These are phyloP conservation scores for Rhizopogon sp. DNA, from an alignment of 768 basidiomycete species.

Conservation along the genomic window DNA sequence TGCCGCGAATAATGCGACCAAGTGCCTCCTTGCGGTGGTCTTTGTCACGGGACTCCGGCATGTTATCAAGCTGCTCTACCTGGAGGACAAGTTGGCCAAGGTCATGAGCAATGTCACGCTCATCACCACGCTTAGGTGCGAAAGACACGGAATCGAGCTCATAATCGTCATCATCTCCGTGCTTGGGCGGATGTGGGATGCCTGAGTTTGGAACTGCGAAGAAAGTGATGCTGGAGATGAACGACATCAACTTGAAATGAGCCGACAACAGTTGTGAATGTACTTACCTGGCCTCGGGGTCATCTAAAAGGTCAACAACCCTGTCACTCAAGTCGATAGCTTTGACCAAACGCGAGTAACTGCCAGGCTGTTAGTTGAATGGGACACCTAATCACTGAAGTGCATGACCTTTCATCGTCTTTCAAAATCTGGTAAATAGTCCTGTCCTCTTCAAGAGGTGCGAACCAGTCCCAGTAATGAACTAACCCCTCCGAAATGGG, in stretches of 20 bases:
- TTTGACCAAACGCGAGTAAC: conserved; percentile 37
- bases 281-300: conserved; percentile 31
- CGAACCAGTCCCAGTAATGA: conserved; percentile 1
- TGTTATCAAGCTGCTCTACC: conserved; percentile 34
- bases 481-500: conserved; percentile 7
- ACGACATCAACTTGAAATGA: background rate
- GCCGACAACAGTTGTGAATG: background rate
- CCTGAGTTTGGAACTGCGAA: conserved; percentile 47
- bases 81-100: conserved; percentile 8
- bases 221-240: conserved; percentile 41
- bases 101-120: conserved; percentile 5
- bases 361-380: conserved; percentile 7
- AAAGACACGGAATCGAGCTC: background rate
- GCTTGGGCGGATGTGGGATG: conserved; percentile 25
- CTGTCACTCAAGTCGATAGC: conserved; percentile 36
- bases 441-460: conserved; percentile 7
- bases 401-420: conserved; percentile 8
- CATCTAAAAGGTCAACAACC: conserved; percentile 33
- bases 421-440: conserved; percentile 26
- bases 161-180: background rate
- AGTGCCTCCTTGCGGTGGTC: conserved; percentile 50
- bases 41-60: conserved; percentile 39
- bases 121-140: background rate
- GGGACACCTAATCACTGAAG: background rate
- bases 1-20: conserved; percentile 46